Percentiles rank a stretch among this genome's conserved stretches.
Conservation (phyloP, 2,329 filamentous ascomycete species). For the Talaromyces pinophilus region DNA sequence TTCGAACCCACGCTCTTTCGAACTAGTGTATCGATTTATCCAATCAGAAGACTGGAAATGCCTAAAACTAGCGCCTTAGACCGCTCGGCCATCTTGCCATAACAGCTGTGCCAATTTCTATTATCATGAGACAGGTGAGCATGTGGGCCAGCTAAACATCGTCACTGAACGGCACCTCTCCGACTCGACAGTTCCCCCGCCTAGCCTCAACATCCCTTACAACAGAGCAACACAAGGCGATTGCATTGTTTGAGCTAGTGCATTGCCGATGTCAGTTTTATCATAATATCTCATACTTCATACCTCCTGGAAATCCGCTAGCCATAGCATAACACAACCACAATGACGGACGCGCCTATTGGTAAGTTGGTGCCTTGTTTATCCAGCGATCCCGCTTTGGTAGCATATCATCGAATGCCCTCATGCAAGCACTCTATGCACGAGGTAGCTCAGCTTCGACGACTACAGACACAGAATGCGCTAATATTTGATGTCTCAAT, state of each 20-base stretch:
- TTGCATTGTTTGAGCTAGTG: background rate
- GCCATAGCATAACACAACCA: slow-evolving; percentile 22
- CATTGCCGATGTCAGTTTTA: background rate
- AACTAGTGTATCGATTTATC: background rate
- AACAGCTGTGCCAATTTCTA: background rate
- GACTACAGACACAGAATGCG: slow-evolving; percentile 26
- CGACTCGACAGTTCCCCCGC: slow-evolving; percentile 14
- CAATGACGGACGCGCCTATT: slow-evolving; percentile 54
- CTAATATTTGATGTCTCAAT: slow-evolving; percentile 32
- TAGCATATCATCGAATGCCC: slow-evolving; percentile 28
- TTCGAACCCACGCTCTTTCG: background rate
- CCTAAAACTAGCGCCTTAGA: background rate
- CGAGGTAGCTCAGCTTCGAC: background rate
- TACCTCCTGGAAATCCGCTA: background rate
- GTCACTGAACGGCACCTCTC: slow-evolving; percentile 16
- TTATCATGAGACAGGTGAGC: background rate
- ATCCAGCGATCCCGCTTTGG: slow-evolving; percentile 16
- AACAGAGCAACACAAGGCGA: slow-evolving; percentile 1
- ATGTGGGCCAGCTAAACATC: slow-evolving; percentile 23
- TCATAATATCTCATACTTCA: background rate
- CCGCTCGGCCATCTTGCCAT: slow-evolving; percentile 3
- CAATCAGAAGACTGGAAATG: background rate
- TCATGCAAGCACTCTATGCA: background rate
- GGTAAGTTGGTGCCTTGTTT: slow-evolving; percentile 36
- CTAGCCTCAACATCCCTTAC: slow-evolving; percentile 1